Percentiles rank a stretch among this genome's conserved stretches.
Conservation (phyloP, 2,329 filamentous ascomycete species). For the Ceratocystis huliohia region DNA sequence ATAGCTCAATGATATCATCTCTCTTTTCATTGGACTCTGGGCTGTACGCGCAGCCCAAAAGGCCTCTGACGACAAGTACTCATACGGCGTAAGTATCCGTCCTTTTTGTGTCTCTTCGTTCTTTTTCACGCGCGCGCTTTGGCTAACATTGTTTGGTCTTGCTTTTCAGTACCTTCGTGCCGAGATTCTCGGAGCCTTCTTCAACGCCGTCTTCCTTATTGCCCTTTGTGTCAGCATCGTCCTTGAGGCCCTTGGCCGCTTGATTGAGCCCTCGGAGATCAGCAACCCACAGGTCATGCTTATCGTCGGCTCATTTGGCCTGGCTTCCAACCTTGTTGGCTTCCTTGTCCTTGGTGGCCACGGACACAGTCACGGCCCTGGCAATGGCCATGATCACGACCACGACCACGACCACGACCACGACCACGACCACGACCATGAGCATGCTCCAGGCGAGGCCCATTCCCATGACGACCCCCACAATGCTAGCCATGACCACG, state of each 20-base stretch:
- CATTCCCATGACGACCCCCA: constrained; percentile 35
- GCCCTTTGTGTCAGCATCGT: constrained; percentile 93
- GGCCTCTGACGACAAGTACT: constrained; percentile 79
- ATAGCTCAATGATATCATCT: constrained; percentile 92
- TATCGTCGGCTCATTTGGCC: constrained; percentile 73
- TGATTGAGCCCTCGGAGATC: constrained; percentile 83
- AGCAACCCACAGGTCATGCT: constrained; percentile 74
- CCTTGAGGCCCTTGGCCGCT: constrained; percentile 82
- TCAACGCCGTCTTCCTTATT: constrained; percentile 96
- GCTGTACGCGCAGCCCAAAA: constrained; percentile 81
- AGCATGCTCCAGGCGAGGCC: constrained; percentile 27
- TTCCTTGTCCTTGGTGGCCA: constrained; percentile 89
- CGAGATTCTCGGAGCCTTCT: constrained; percentile 87
- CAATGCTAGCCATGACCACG: constrained; percentile 29
- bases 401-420: constrained; percentile 35
- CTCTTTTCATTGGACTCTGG: constrained; percentile 83
- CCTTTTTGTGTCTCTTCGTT: neutral
- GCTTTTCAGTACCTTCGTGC: constrained; percentile 73
- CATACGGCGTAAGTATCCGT: constrained; percentile 62
- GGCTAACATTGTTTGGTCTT: neutral
- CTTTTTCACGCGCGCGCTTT: neutral
- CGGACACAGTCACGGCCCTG: constrained; percentile 63
- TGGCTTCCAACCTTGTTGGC: constrained; percentile 78
- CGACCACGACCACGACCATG: constrained; percentile 32
- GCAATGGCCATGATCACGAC: constrained; percentile 41